A percentile compares a stretch with the other conserved stretches of the same genome.
Evolutionary conservation across 805 yeast genomes (phyloP).

Genomic region (Teunomyces pallodes): DNA sequence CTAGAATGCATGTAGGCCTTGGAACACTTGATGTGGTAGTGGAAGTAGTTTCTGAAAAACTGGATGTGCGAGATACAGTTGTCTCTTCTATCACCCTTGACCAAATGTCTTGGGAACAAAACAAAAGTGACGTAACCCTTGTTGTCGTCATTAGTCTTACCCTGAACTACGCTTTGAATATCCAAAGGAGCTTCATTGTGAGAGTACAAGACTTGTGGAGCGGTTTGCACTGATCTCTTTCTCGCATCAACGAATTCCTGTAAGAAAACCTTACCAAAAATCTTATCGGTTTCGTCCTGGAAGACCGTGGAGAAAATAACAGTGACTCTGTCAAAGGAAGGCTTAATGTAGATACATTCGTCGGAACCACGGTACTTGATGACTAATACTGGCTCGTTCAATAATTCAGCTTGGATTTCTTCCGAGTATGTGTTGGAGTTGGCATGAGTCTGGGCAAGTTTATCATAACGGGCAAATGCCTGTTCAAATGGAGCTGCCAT

Average conservation of each 20-base stretch:
- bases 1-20: slow-evolving; percentile 98
- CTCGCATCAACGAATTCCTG: slow-evolving; percentile 97
- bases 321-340: slow-evolving; percentile 94
- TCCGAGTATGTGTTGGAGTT: slow-evolving; percentile 43
- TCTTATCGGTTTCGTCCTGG: slow-evolving; percentile 94
- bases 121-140: slow-evolving; percentile 64
- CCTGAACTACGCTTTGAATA: slow-evolving; percentile 38
- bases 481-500: slow-evolving; percentile 90
- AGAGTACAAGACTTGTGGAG: slow-evolving; percentile 94
- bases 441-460: slow-evolving; percentile 50
- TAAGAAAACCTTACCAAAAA: slow-evolving; percentile 82
- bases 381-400: slow-evolving; percentile 57
- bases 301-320: slow-evolving; percentile 92
- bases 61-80: slow-evolving; percentile 89
- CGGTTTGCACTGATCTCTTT: slow-evolving; percentile 91
- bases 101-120: slow-evolving; percentile 76
- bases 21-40: slow-evolving; percentile 96
- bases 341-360: slow-evolving; percentile 86
- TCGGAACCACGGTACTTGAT: slow-evolving; percentile 83
- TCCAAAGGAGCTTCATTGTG: slow-evolving; percentile 93
- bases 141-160: slow-evolving; percentile 43
- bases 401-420: slow-evolving; percentile 42
- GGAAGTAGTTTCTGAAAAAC: slow-evolving; percentile 94
- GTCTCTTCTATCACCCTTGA: slow-evolving; percentile 64
- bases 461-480: slow-evolving; percentile 79